Percentiles rank a stretch among this genome's conserved stretches.
These are phyloP conservation scores for Zymoseptoria crescenta DNA, from an alignment of 2,329 filamentous ascomycete genomes.

Conservation along the genomic window DNA sequence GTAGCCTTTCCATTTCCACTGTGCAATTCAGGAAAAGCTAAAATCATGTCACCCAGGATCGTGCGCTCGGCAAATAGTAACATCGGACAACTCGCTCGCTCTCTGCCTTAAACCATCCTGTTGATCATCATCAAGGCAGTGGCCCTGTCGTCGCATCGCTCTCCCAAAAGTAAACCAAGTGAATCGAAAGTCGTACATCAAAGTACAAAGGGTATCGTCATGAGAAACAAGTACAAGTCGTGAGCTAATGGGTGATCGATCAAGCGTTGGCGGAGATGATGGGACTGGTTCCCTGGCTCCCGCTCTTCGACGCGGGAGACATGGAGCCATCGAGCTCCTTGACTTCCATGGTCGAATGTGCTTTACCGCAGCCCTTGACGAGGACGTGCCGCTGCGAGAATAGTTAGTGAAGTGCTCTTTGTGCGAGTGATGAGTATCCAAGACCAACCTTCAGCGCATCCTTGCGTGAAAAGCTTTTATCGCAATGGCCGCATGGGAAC, in stretches of 20 bases:
- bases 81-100: background rate
- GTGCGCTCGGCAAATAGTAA: background rate
- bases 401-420: slow-evolving; percentile 35
- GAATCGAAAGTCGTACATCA: background rate
- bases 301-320: slow-evolving; percentile 29
- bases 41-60: background rate
- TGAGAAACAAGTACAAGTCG: slow-evolving; percentile 5
- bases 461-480: slow-evolving; percentile 94
- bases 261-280: slow-evolving; percentile 22
- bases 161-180: background rate
- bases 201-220: slow-evolving; percentile 20
- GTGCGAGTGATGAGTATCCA: background rate
- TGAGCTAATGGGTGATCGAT: background rate
- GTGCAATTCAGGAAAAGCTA: background rate
- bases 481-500: slow-evolving; percentile 82
- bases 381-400: slow-evolving; percentile 53
- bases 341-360: slow-evolving; percentile 25
- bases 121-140: background rate
- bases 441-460: slow-evolving; percentile 84
- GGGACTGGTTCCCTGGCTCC: slow-evolving; percentile 25
- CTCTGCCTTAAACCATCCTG: background rate
- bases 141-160: background rate
- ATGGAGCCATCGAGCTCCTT: slow-evolving; percentile 31
- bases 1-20: background rate
- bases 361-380: slow-evolving; percentile 60